A percentile compares a stretch with the other conserved stretches of the same genome.
These are phyloP conservation scores for Sporothrix luriei DNA, from an alignment of 2,329 filamentous ascomycete genomes.

Conservation along the genomic window DNA sequence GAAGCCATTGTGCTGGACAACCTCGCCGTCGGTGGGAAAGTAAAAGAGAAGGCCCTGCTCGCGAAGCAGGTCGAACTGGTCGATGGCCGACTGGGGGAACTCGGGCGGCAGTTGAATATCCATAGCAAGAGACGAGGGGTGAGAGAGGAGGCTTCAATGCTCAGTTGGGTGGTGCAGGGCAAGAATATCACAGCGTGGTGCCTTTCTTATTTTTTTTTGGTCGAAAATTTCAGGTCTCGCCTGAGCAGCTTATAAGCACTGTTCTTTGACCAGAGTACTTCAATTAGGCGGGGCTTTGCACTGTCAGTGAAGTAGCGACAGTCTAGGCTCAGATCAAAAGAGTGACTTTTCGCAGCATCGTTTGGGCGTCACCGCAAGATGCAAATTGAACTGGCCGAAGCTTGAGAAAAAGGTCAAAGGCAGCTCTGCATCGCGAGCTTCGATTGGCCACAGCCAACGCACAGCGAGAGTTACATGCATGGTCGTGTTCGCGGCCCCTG, in stretches of 20 bases:
- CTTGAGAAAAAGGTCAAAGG: neutral
- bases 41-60: slow-evolving; percentile 34
- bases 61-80: slow-evolving; percentile 34
- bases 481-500: slow-evolving; percentile 3
- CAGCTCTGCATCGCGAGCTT: slow-evolving; percentile 3
- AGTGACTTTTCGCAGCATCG: neutral
- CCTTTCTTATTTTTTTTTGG: neutral
- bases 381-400: neutral
- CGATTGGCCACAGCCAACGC: slow-evolving; percentile 19
- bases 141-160: neutral
- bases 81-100: slow-evolving; percentile 32
- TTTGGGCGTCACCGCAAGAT: slow-evolving; percentile 24
- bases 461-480: slow-evolving; percentile 2
- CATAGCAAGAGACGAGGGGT: slow-evolving; percentile 4
- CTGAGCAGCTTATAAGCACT: neutral
- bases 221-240: slow-evolving; percentile 18
- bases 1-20: slow-evolving; percentile 31
- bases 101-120: slow-evolving; percentile 31
- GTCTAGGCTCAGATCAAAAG: neutral
- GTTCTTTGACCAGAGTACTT: neutral
- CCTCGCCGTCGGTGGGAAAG: slow-evolving; percentile 33
- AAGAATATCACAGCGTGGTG: neutral
- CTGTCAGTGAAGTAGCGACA: neutral
- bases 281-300: neutral
- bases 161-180: neutral